A percentile compares a stretch with the other conserved stretches of the same genome.
phyloP scores from a whole-genome alignment of 2,329 filamentous ascomycete genomes.

The Stachybotrys chartarum region DNA sequence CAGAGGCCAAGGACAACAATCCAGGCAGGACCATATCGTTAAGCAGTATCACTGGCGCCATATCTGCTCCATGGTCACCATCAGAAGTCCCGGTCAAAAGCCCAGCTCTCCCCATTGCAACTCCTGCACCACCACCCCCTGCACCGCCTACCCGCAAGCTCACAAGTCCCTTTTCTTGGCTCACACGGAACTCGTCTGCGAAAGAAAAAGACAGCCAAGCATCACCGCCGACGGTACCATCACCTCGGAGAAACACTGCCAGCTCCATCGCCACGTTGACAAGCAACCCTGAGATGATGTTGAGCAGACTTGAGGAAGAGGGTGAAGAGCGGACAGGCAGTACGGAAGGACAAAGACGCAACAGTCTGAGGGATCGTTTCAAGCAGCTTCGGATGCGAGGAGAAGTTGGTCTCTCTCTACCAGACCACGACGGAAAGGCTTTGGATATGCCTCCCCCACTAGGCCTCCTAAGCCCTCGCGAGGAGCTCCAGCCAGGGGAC shows the following conservation, averaged over 20 bases:
- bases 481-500: slow-evolving; percentile 18
- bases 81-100: slow-evolving; percentile 42
- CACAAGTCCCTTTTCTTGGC: slow-evolving; percentile 81
- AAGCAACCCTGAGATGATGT: slow-evolving; percentile 75
- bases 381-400: slow-evolving; percentile 70
- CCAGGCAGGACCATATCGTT: slow-evolving; percentile 53
- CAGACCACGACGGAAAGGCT: slow-evolving; percentile 46
- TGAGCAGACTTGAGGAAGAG: slow-evolving; percentile 71
- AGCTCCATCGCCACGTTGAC: slow-evolving; percentile 72
- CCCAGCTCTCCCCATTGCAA: slow-evolving; percentile 23
- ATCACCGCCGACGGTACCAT: slow-evolving; percentile 42
- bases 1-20: slow-evolving; percentile 25
- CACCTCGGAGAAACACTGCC: slow-evolving; percentile 61
- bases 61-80: slow-evolving; percentile 67
- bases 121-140: slow-evolving; percentile 16
- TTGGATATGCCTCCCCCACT: slow-evolving; percentile 10
- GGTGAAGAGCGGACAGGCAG: slow-evolving; percentile 40
- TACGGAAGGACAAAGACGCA: slow-evolving; percentile 39
- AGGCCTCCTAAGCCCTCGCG: slow-evolving; percentile 12
- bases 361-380: slow-evolving; percentile 71
- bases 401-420: slow-evolving; percentile 52
- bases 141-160: slow-evolving; percentile 58
- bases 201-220: slow-evolving; percentile 49
- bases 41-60: slow-evolving; percentile 63
- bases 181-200: slow-evolving; percentile 60